Conservation (phyloP, 139 green algal species). For the Coccomyxa sp. region DNA sequence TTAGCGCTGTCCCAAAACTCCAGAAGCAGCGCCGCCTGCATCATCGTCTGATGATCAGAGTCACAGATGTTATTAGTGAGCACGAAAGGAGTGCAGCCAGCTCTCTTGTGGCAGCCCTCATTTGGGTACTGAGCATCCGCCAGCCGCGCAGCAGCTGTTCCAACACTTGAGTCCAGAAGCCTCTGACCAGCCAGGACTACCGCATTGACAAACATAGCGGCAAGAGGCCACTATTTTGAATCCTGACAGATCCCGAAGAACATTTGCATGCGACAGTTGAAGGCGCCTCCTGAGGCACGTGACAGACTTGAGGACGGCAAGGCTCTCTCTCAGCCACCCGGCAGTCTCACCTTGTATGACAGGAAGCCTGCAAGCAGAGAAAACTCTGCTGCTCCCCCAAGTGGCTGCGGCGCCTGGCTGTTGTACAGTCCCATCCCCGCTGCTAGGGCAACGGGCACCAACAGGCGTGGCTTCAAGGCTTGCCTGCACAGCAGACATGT, state of each 20-base stretch:
- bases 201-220: too few relatives aligned
- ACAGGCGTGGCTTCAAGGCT: neutral
- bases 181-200: too few relatives aligned
- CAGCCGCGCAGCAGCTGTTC: neutral
- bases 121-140: neutral
- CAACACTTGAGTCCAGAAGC: too few relatives aligned
- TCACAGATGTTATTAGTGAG: too few relatives aligned
- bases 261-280: too few relatives aligned
- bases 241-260: too few relatives aligned
- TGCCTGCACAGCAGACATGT: neutral
- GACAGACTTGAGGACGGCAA: too few relatives aligned
- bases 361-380: constrained; percentile 1
- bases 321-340: too few relatives aligned
- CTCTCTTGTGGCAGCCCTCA: neutral
- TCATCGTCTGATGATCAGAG: too few relatives aligned
- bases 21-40: neutral
- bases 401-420: neutral
- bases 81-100: neutral
- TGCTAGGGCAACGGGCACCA: neutral
- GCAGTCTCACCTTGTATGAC: constrained; percentile 2
- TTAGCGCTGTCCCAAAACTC: neutral
- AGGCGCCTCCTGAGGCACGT: too few relatives aligned
- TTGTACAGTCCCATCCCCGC: neutral
- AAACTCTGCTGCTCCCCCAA: neutral
- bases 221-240: too few relatives aligned